Percentiles rank a stretch among this genome's conserved stretches.
phyloP scores from a whole-genome alignment of 345 rosid genomes.

The Euclidium syriacum region DNA sequence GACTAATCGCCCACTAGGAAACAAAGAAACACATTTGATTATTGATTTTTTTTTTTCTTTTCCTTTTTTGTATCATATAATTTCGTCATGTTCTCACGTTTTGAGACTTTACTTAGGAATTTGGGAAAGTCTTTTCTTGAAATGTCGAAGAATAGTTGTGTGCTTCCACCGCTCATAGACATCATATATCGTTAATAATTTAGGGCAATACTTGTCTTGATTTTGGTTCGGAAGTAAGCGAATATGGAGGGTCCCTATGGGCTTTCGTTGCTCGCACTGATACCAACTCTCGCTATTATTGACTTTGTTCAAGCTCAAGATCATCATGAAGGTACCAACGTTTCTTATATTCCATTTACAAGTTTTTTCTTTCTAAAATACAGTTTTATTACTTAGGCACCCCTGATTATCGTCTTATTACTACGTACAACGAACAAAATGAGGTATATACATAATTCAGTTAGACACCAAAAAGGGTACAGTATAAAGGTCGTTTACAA shows the following conservation, averaged over 20 bases:
- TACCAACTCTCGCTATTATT: not conserved
- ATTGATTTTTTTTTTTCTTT: not conserved
- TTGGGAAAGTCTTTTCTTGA: not conserved
- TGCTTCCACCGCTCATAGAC: not conserved
- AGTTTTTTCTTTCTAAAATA: no score
- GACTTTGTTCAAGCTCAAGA: not conserved
- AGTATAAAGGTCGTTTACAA: no score
- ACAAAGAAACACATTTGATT: not conserved
- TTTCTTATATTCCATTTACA: not conserved
- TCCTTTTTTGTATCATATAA: not conserved
- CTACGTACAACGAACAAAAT: no score
- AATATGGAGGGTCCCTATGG: not conserved
- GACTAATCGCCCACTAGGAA: not conserved
- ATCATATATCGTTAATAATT: not conserved
- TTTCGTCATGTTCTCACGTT: conserved; percentile 12
- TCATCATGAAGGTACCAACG: conserved; percentile 7
- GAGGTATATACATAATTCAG: not conserved
- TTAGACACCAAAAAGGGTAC: not conserved
- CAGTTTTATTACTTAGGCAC: not conserved
- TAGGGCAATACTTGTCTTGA: not conserved
- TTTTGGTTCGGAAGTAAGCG: not conserved
- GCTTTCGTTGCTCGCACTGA: not conserved
- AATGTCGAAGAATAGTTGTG: not conserved
- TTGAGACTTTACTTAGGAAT: not conserved
- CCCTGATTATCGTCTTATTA: not conserved